Base-by-base conservation (phyloP, 2,329 filamentous ascomycete species). In the Xylaria hypoxylon region DNA sequence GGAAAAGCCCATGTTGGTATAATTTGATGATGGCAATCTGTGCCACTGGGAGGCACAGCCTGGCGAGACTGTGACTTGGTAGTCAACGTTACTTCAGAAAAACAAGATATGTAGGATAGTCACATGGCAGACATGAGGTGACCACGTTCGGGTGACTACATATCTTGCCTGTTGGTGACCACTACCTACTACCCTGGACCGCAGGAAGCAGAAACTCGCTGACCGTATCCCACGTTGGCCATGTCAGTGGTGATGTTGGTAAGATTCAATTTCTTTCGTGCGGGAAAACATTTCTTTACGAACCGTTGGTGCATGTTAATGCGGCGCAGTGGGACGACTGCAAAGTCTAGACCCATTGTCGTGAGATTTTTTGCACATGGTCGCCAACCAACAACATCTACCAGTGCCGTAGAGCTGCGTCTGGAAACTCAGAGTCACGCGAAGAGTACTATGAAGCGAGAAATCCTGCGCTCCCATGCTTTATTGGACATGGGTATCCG, bases 401-500 rank as follows among this genome's bases (percentile, higher is more conserved):
- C 15, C 31, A 52, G 17, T 22, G 48, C 28, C 48, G 28, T 35
- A 35, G 28, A 52, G 28, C 28, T 52, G 48, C 28, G 48, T 52
- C 4, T 52, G 31, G 48, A 22, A 52, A 52, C 48, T 35, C 6
- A 35, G 28, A 35, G 48, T 35, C 17, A 35, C 48, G 48, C 48
- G 48, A 35, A 52, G 17, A n/a, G n/a, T n/a, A n/a, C n/a, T n/a
- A n/a, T n/a, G n/a, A n/a, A n/a, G n/a, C n/a, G n/a, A n/a, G n/a
- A n/a, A n/a, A n/a, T n/a, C n/a, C n/a, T n/a, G n/a, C 48, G 17
- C 48, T 33, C 48, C 17, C 5, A 35, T 52, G 48, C 28, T 35
- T 52, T 52, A 35, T 52, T 52, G 48, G 48, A 52, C 48, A 52
- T 52, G 5, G 48, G 28, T 52, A 19, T 52, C 48, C 17, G 31